Evolutionary conservation across 148 eudicot genomes (phyloP).

Genomic region (Chenopodium album): DNA sequence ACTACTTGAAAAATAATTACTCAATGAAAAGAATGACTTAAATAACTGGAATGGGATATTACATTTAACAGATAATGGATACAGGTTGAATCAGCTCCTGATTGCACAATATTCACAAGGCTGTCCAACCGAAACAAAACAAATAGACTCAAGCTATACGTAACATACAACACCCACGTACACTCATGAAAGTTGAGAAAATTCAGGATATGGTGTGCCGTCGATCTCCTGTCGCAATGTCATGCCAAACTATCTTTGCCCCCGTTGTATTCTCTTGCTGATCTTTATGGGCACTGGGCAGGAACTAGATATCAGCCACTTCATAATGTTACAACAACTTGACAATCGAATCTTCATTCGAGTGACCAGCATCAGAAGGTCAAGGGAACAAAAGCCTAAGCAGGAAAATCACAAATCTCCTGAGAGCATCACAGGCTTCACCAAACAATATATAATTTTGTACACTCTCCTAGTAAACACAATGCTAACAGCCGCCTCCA

Average conservation of each 20-base stretch:
- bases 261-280: background rate
- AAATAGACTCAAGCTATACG: background rate
- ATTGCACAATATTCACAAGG: constrained; percentile 33
- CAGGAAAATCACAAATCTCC: constrained; percentile 13
- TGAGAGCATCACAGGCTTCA: constrained; percentile 7
- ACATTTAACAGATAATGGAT: constrained; percentile 20
- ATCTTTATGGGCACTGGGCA: background rate
- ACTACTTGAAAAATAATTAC: background rate
- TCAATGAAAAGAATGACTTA: constrained; percentile 12
- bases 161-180: background rate
- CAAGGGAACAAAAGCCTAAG: background rate
- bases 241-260: background rate
- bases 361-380: background rate
- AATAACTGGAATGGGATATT: constrained; percentile 11
- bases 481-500: constrained; percentile 21
- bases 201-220: background rate
- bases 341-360: constrained; percentile 4
- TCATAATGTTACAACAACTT: background rate
- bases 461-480: constrained; percentile 15
- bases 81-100: constrained; percentile 21
- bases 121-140: constrained; percentile 17
- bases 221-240: background rate
- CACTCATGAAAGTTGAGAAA: background rate
- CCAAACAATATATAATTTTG: constrained; percentile 15
- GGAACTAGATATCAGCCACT: background rate